Base-by-base conservation (phyloP, 2,329 filamentous ascomycete species). In the Lachnellula occidentalis region DNA sequence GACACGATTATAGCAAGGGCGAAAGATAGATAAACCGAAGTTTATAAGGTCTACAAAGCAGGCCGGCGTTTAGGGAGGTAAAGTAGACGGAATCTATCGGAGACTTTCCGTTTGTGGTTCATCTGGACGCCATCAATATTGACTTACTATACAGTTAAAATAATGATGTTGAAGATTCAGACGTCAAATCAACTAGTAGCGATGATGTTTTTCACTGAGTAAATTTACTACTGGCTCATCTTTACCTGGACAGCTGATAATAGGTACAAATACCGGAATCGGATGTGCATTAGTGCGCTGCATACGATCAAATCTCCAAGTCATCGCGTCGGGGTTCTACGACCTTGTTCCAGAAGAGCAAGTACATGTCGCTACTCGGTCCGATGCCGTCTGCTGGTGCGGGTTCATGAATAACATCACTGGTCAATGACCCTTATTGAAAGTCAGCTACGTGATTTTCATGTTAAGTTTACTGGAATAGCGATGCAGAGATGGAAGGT, bases 1-100 rank as follows among this genome's bases (percentile, higher is more conserved):
- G 76, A 79, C n/a, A 77, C 72, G 58, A 81, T 74, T 53, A 75
- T 77, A 61, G 80, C 77, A 65, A 81, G 78, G 4, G 77, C 78
- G 6, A 73, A 71, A 2, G 71, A 67, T n/a, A 73, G 78, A 39
- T 74, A 31, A 9, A 11, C 8, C 77, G 53, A 80, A 74, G 66
- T 77, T 78, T 69, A 80, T 79, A 27, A 63, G 60, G 27, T 11
- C 27, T 11, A 31, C 59, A 63, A 49, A 65, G 60, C 42, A 64
- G 45, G 12, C 47, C 48, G 17, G 61, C 53, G 22, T 56, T 52
- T 9, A 61, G 43, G 34, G 53, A 57, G 41, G 62, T 64, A 1
- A 64, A 55, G 24, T 61, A 64, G 49, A 64, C 60, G 24, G 27
- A 59, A 52, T 24, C 62, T 64, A 6, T 58, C 57, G 3, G 61